Evolutionary conservation across 495 filamentous ascomycete genomes (phyloP).

Genomic region (Aspergillus conjunctus): DNA sequence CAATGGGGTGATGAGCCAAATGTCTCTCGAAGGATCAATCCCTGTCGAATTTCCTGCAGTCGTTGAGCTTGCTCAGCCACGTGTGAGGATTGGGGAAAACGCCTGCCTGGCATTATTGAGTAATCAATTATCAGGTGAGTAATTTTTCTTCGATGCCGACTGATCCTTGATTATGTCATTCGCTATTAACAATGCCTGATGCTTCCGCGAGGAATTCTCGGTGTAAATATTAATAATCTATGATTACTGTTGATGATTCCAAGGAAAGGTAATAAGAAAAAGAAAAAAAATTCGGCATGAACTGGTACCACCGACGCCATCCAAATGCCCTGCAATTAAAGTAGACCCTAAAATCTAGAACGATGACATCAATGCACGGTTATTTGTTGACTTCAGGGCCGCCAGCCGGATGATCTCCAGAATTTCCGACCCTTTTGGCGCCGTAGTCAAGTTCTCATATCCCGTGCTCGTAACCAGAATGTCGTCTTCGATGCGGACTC

Average conservation of each 20-base stretch:
- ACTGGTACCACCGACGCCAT: neutral
- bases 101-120: too few species aligned
- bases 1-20: too few species aligned
- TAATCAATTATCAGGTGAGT: neutral
- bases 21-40: too few species aligned
- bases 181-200: neutral
- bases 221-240: neutral
- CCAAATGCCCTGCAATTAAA: neutral
- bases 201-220: neutral
- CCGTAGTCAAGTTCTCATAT: constrained; percentile 80
- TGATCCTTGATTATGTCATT: neutral
- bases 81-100: neutral
- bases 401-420: constrained; percentile 57
- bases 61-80: neutral
- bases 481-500: constrained; percentile 91
- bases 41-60: neutral
- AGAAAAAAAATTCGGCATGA: neutral
- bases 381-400: constrained; percentile 19
- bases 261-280: neutral
- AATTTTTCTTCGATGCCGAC: neutral
- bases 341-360: neutral
- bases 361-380: constrained; percentile 13
- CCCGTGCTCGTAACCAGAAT: constrained; percentile 77
- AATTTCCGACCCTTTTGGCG: constrained; percentile 75
- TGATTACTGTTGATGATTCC: neutral